A percentile compares a stretch with the other conserved stretches of the same genome.
phyloP scores from a whole-genome alignment of 805 yeast genomes.

The Sugiyamaella boreocaroliniensis region DNA sequence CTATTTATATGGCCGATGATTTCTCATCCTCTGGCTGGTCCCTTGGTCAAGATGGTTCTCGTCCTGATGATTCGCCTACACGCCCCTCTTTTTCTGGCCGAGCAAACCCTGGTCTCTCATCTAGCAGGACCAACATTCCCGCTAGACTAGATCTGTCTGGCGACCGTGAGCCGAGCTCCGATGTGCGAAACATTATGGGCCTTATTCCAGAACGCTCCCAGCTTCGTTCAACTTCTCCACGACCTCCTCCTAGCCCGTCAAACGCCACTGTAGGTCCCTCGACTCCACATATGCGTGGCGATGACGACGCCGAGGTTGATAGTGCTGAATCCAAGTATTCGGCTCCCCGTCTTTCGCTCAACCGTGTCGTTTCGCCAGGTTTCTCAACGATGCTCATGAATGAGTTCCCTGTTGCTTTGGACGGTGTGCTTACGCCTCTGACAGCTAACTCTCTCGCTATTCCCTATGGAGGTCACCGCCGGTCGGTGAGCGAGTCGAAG shows the following conservation, averaged over 20 bases:
- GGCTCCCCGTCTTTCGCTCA: not conserved
- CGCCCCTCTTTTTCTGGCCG: not conserved
- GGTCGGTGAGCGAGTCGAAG: conserved; percentile 4
- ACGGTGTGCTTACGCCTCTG: not conserved
- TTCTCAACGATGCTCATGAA: not conserved
- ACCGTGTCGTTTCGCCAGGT: not conserved
- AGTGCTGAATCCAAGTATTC: not conserved
- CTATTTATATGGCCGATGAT: conserved; percentile 11
- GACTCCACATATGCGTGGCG: not conserved
- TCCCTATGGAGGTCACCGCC: not conserved
- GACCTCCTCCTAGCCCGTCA: conserved; percentile 6
- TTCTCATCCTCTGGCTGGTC: not conserved
- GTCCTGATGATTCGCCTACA: not conserved
- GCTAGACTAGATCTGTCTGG: not conserved
- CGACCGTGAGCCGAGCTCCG: not conserved
- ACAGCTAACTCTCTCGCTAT: not conserved
- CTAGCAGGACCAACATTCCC: not conserved
- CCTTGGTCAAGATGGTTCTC: conserved; percentile 1
- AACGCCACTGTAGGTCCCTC: not conserved
- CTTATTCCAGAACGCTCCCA: conserved; percentile 17
- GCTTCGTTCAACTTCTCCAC: conserved; percentile 17
- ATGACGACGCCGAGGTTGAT: not conserved
- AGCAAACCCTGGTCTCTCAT: not conserved
- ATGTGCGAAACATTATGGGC: not conserved
- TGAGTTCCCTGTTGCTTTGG: not conserved